Evolutionary conservation across 1,284 basidiomycete genomes (phyloP).

Genomic region (Cystobasidium sp.): DNA sequence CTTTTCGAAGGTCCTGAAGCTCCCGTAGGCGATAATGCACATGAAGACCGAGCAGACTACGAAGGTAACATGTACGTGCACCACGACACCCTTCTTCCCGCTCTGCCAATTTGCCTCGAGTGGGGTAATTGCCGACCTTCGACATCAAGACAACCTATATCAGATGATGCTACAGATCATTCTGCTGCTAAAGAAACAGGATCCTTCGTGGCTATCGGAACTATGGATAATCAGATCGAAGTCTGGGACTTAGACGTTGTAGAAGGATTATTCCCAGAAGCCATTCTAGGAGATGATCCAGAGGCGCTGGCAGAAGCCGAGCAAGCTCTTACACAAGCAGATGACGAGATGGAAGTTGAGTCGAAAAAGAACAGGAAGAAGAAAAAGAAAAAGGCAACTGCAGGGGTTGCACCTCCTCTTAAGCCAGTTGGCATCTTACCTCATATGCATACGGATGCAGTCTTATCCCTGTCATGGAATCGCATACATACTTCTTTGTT

Average conservation of each 20-base stretch:
- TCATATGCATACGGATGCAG: constrained; percentile 85
- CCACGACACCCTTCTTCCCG: constrained; percentile 96
- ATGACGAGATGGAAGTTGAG: constrained; percentile 10
- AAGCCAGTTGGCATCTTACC: constrained; percentile 18
- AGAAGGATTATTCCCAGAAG: constrained; percentile 91
- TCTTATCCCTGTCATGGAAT: constrained; percentile 92
- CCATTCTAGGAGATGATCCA: constrained; percentile 75
- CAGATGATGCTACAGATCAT: not conserved
- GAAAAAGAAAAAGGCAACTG: constrained; percentile 86
- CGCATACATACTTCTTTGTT: constrained; percentile 83
- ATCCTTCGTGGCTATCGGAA: constrained; percentile 94
- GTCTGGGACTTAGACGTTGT: constrained; percentile 96
- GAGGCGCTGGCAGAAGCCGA: constrained; percentile 46
- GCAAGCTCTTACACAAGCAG: not conserved
- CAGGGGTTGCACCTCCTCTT: constrained; percentile 67
- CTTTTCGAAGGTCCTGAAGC: constrained; percentile 80
- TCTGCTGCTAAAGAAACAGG: constrained; percentile 59
- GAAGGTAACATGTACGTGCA: constrained; percentile 93
- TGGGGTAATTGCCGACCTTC: constrained; percentile 92
- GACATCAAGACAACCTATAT: constrained; percentile 21
- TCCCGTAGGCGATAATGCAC: not conserved
- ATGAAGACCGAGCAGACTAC: constrained; percentile 27
- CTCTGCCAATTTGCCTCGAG: constrained; percentile 97
- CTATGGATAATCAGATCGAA: constrained; percentile 97
- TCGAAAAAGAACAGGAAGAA: constrained; percentile 66